Conservation (phyloP, 2,329 filamentous ascomycete species). For the Dryadomyces quercus-mongolicae region DNA sequence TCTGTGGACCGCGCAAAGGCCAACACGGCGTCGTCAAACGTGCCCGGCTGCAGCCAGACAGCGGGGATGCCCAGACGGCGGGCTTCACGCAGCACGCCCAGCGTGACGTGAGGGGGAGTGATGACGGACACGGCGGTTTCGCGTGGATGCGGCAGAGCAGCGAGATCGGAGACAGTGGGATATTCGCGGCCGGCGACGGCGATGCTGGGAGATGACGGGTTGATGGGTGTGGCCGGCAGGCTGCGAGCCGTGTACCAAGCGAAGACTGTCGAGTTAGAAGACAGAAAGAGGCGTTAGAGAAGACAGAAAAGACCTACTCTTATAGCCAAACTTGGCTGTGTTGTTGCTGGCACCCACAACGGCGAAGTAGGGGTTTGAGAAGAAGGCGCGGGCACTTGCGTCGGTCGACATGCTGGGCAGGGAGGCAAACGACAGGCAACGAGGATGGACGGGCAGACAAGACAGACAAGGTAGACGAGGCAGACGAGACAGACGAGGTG, state of each 20-base stretch:
- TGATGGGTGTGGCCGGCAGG: conserved; percentile 72
- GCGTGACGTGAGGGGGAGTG: conserved; percentile 70
- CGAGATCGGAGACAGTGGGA: conserved; percentile 52
- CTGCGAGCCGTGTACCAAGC: conserved; percentile 73
- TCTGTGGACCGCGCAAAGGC: conserved; percentile 48
- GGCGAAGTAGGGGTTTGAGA: conserved; percentile 67
- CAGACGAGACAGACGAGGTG: background rate
- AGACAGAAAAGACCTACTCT: conserved; percentile 43
- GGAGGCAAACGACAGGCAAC: too few species aligned
- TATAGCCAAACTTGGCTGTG: conserved; percentile 76
- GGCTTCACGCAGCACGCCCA: conserved; percentile 64
- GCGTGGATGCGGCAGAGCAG: conserved; percentile 50
- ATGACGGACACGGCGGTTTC: conserved; percentile 75
- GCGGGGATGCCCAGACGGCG: conserved; percentile 58
- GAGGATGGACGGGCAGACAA: background rate
- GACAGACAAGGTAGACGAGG: background rate
- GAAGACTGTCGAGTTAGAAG: conserved; percentile 48
- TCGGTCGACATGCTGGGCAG: conserved; percentile 49
- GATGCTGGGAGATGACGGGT: conserved; percentile 58
- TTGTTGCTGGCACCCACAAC: conserved; percentile 86
- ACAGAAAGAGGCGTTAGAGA: background rate
- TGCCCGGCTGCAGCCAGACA: conserved; percentile 87
- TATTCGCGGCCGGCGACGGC: conserved; percentile 45
- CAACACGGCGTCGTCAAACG: conserved; percentile 66
- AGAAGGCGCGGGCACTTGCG: conserved; percentile 64